Base-by-base conservation (phyloP, 257 asterid genomes). In the Gentiana dahurica region DNA sequence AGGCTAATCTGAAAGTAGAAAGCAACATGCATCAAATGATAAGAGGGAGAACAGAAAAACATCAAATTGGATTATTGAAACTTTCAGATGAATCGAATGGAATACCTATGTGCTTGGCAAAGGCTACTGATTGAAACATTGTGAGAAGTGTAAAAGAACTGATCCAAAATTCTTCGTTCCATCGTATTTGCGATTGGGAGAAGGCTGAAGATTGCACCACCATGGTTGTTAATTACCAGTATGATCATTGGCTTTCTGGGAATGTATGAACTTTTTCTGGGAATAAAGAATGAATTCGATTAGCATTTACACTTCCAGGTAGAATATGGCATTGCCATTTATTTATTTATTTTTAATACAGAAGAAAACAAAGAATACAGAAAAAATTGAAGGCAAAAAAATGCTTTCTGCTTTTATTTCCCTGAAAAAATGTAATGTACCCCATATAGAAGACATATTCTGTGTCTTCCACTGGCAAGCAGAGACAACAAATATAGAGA, bases 151-250 rank as follows among this genome's bases (percentile, higher is more conserved):
- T 92, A 92, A 84, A 92, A 92, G 62, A 81, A 88, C 75, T 80
- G 82, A 59, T 88, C 89, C 71, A 92, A 45, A 60, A 85, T 76
- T 51, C 74, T 83, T 64, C 75, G 77, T 45, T 75, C 81, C 8
- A 79, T 72, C 41, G 76, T 68, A 59, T 61, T 73, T 55, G 97
- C 95, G 67, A 83, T 77, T 33, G 97, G 97, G 32, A 92, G 95
- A 58, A 88, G 94, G 69, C 97, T 92, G 75, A 92, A 92, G 70
- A 92, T 92, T 59, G 95, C 99, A 49, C 99, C 99, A 62, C 99
- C 99, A 43, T 65, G 90, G 70, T 92, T 92, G 87, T 92, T 92
- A 43, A 85, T 74, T 59, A 92, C 97, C 57, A 88, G 70, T 69
- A 92, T 75, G 71, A 80, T 80, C 79, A 92, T 73, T 0, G 99